Conservation (phyloP, 2,329 filamentous ascomycete species). For the Calonectria honghensis region DNA sequence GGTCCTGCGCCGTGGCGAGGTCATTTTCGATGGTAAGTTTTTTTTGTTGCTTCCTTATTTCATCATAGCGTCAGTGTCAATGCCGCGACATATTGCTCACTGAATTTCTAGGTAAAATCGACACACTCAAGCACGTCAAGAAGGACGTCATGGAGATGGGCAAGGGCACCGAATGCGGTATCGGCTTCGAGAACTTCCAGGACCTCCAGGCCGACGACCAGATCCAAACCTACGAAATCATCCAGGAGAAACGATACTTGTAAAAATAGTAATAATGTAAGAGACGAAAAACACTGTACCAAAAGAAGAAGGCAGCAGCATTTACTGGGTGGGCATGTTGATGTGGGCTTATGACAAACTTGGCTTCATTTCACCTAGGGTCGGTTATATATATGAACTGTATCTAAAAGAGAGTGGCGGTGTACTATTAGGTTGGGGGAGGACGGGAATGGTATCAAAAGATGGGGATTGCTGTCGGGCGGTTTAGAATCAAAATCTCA, state of each 20-base stretch:
- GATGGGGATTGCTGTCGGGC: neutral
- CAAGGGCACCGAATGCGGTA: conserved; percentile 95
- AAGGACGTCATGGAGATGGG: conserved; percentile 92
- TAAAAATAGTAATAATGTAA: conserved; percentile 58
- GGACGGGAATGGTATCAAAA: conserved; percentile 14
- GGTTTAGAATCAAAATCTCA: conserved; percentile 38
- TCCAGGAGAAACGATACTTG: conserved; percentile 79
- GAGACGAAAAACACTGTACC: conserved; percentile 41
- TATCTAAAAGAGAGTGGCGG: conserved; percentile 22
- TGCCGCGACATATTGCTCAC: conserved; percentile 42
- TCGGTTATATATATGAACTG: conserved; percentile 35
- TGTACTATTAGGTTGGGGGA: conserved; percentile 37
- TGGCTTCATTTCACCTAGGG: conserved; percentile 25
- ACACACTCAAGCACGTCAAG: conserved; percentile 92
- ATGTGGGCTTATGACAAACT: conserved; percentile 9
- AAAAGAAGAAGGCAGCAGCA: conserved; percentile 36
- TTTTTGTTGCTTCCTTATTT: neutral
- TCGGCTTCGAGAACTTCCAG: conserved; percentile 87
- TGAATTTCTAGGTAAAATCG: conserved; percentile 78
- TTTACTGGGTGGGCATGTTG: conserved; percentile 5
- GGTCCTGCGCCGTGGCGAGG: conserved; percentile 81
- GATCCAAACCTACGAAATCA: conserved; percentile 91
- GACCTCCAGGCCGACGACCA: conserved; percentile 88
- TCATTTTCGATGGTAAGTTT: conserved; percentile 87
- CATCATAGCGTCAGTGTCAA: neutral